phyloP scores from a whole-genome alignment of 495 filamentous ascomycete genomes.

The Tuber calosporum region DNA sequence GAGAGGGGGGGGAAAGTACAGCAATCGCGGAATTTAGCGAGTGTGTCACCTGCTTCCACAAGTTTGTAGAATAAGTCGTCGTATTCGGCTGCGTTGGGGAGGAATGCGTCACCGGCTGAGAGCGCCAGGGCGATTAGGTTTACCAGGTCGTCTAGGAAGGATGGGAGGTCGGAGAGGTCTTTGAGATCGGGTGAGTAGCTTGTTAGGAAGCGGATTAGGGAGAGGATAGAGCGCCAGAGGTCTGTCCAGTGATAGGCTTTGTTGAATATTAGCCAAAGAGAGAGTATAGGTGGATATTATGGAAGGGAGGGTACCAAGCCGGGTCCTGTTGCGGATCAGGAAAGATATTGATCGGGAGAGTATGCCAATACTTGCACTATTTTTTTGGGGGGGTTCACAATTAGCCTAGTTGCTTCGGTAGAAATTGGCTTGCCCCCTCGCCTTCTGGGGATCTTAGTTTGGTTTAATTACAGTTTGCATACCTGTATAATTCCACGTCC shows the following conservation, averaged over 20 bases:
- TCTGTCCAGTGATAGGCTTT: conserved; percentile 85
- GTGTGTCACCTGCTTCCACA: conserved; percentile 78
- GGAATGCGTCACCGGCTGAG: conserved; percentile 81
- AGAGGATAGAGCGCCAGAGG: conserved; percentile 81
- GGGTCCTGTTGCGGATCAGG: conserved; percentile 68
- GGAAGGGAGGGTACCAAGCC: conserved; percentile 46
- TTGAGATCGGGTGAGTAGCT: conserved; percentile 73
- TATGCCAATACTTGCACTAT: conserved; percentile 58
- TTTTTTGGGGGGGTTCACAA: neutral
- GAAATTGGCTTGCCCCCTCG: neutral
- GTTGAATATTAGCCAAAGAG: conserved; percentile 12
- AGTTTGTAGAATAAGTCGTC: conserved; percentile 98
- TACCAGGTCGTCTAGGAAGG: conserved; percentile 63
- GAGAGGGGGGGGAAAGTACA: conserved; percentile 46
- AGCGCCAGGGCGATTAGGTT: conserved; percentile 80
- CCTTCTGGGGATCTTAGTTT: neutral
- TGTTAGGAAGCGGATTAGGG: conserved; percentile 82
- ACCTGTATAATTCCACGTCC: conserved; percentile 72
- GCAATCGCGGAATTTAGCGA: conserved; percentile 72
- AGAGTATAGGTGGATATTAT: conserved; percentile 11
- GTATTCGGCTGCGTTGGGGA: conserved; percentile 81
- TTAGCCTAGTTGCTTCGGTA: conserved; percentile 16
- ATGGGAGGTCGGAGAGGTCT: conserved; percentile 52
- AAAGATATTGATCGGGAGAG: conserved; percentile 74
- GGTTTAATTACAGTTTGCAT: neutral